A percentile compares a stretch with the other conserved stretches of the same genome.
Conservation (phyloP, 2,329 filamentous ascomycete genomes). For the Metarhizium rileyi region DNA sequence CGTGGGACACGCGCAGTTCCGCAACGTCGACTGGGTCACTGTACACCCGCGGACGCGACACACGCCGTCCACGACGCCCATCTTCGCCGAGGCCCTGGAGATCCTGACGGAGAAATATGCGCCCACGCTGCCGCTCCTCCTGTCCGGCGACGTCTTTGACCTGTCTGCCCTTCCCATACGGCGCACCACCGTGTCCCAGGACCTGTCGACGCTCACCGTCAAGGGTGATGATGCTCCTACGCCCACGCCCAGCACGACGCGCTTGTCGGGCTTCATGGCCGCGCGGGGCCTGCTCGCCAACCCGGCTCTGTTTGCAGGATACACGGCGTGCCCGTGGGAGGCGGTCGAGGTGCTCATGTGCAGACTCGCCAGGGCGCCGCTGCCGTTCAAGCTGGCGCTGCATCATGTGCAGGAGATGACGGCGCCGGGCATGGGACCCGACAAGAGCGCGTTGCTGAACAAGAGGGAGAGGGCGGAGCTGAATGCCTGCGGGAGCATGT, state of each 20-base stretch:
- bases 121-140: conserved; percentile 48
- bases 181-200: no score
- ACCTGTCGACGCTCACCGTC: conserved; percentile 21
- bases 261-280: conserved; percentile 57
- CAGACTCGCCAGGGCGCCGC: conserved; percentile 43
- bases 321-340: conserved; percentile 48
- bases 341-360: conserved; percentile 54
- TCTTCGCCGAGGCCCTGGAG: conserved; percentile 51
- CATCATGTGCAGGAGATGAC: conserved; percentile 63
- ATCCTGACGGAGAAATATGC: conserved; percentile 43
- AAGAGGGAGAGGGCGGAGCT: conserved; percentile 45
- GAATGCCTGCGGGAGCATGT: conserved; percentile 39
- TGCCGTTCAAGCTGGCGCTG: conserved; percentile 53
- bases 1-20: conserved; percentile 39
- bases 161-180: conserved; percentile 29
- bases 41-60: conserved; percentile 56
- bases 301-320: conserved; percentile 53
- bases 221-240: conserved; percentile 8
- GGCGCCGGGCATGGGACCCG: conserved; percentile 42
- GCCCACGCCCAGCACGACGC: conserved; percentile 30
- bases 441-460: conserved; percentile 42
- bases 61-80: conserved; percentile 52
- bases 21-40: conserved; percentile 57
- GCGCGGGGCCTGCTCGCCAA: conserved; percentile 59
- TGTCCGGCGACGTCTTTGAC: conserved; percentile 62